phyloP scores from a whole-genome alignment of 2,329 filamentous ascomycete species.

The Pseudocercospora crystallina region DNA sequence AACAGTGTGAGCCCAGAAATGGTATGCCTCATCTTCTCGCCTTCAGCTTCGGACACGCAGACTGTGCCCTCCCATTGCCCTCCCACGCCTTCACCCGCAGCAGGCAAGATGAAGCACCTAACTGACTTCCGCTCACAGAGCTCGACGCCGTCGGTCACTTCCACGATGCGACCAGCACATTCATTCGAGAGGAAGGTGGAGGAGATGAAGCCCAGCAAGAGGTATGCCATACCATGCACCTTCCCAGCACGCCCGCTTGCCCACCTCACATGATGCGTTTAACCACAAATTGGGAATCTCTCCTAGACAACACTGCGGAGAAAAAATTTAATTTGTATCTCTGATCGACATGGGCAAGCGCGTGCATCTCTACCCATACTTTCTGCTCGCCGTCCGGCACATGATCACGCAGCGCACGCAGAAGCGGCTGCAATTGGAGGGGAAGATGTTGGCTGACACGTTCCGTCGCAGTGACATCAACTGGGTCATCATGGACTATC shows the following conservation, averaged over 20 bases:
- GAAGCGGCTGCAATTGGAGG: conserved; percentile 3
- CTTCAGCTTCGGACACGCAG: too few species aligned
- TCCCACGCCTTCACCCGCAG: too few species aligned
- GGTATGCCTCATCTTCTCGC: too few species aligned
- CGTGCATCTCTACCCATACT: conserved; percentile 2
- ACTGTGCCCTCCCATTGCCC: too few species aligned
- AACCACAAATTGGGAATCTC: conserved; percentile 99
- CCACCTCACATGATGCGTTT: conserved; percentile 70
- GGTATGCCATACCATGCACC: conserved; percentile 47
- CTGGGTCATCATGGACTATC: conserved; percentile 90
- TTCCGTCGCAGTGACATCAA: conserved; percentile 77
- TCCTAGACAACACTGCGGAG: conserved; percentile 95
- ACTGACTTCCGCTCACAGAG: conserved; percentile 34
- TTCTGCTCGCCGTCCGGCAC: conserved; percentile 1
- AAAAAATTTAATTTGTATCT: conserved; percentile 75
- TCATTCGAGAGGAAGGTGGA: conserved; percentile 79
- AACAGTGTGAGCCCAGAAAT: too few species aligned
- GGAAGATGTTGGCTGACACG: conserved; percentile 20
- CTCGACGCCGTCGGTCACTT: conserved; percentile 69
- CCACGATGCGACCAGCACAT: conserved; percentile 62
- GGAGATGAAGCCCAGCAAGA: conserved; percentile 83
- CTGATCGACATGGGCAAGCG: conserved; percentile 48
- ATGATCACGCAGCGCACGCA: conserved; percentile 2
- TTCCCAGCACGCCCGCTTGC: conserved; percentile 21
- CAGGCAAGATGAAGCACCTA: too few species aligned